Percentiles rank a stretch among this genome's conserved stretches.
Conservation (phyloP, 2,329 filamentous ascomycete genomes). For the Microdochium paspali region DNA sequence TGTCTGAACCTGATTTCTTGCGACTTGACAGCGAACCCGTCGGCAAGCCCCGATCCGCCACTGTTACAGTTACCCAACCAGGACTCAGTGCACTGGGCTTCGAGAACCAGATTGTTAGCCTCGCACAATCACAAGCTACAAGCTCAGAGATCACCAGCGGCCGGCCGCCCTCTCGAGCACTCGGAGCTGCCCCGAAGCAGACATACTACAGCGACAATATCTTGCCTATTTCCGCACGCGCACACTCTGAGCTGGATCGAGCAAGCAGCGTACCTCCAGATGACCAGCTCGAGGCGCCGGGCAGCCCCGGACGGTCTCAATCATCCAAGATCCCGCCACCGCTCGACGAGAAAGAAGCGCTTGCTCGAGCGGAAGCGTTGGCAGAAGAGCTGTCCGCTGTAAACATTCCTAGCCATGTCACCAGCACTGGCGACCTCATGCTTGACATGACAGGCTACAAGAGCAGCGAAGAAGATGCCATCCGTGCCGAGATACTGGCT, state of each 20-base stretch:
- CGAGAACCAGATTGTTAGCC: slow-evolving; percentile 21
- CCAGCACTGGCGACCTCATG: slow-evolving; percentile 88
- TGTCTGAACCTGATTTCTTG: slow-evolving; percentile 62
- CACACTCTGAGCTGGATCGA: slow-evolving; percentile 7
- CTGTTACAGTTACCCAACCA: slow-evolving; percentile 32
- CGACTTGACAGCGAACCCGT: slow-evolving; percentile 45
- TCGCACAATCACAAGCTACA: slow-evolving; percentile 42
- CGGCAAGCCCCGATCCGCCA: slow-evolving; percentile 25
- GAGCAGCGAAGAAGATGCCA: slow-evolving; percentile 81
- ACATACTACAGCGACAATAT: slow-evolving; percentile 45
- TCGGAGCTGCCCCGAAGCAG: slow-evolving; percentile 31
- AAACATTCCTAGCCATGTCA: slow-evolving; percentile 91
- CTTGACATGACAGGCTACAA: slow-evolving; percentile 97
- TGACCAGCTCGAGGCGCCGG: slow-evolving; percentile 16
- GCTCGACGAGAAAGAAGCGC: slow-evolving; percentile 61
- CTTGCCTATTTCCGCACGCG: slow-evolving; percentile 36
- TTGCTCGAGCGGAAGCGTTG: slow-evolving; percentile 73
- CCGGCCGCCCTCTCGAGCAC: slow-evolving; percentile 37
- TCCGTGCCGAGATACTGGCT: slow-evolving; percentile 87
- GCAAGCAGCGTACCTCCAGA: neutral
- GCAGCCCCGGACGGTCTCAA: slow-evolving; percentile 32
- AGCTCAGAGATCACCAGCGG: slow-evolving; percentile 39
- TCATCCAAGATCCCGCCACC: slow-evolving; percentile 72
- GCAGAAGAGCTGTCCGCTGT: slow-evolving; percentile 81
- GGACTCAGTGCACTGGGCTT: slow-evolving; percentile 24